These are phyloP conservation scores for Colletotrichum simmondsii DNA, from an alignment of 2,329 filamentous ascomycete genomes.

Conservation along the genomic window DNA sequence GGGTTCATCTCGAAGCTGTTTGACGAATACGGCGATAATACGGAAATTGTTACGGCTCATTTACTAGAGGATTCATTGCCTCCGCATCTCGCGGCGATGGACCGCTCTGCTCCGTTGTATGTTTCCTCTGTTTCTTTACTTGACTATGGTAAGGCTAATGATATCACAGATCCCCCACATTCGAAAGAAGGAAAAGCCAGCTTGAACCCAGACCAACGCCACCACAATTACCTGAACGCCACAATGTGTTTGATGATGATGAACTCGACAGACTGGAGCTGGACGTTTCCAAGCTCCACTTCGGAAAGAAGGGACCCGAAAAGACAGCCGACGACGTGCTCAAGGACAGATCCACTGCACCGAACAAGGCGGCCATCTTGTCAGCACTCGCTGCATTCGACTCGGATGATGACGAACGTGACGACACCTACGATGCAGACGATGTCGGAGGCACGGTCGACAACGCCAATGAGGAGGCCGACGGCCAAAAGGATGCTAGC, in stretches of 20 bases:
- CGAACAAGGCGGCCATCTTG: constrained; percentile 86
- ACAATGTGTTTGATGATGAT: constrained; percentile 84
- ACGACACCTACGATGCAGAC: constrained; percentile 94
- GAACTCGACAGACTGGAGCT: constrained; percentile 79
- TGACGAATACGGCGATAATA: constrained; percentile 80
- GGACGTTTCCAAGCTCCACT: constrained; percentile 75
- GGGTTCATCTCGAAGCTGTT: constrained; percentile 84
- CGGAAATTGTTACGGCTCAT: constrained; percentile 83
- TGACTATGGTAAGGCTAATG: constrained; percentile 37
- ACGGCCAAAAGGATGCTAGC: constrained; percentile 60
- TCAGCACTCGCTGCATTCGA: constrained; percentile 91
- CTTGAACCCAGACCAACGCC: constrained; percentile 71
- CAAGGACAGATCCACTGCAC: constrained; percentile 70
- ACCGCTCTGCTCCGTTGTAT: constrained; percentile 73
- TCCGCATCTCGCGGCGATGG: constrained; percentile 69
- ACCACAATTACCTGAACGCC: constrained; percentile 64
- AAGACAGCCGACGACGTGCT: constrained; percentile 80
- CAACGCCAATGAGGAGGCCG: constrained; percentile 65
- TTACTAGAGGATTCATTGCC: constrained; percentile 83
- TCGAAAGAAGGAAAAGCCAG: constrained; percentile 34
- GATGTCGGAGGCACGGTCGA: constrained; percentile 94
- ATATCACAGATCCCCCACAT: constrained; percentile 34
- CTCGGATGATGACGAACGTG: constrained; percentile 93
- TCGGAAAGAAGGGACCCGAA: constrained; percentile 76
- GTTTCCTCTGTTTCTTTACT: constrained; percentile 38